Percentiles rank a stretch among this genome's conserved stretches.
These are phyloP conservation scores for Lignosus rhinocerotis DNA, from an alignment of 1,284 basidiomycete species.

Conservation along the genomic window DNA sequence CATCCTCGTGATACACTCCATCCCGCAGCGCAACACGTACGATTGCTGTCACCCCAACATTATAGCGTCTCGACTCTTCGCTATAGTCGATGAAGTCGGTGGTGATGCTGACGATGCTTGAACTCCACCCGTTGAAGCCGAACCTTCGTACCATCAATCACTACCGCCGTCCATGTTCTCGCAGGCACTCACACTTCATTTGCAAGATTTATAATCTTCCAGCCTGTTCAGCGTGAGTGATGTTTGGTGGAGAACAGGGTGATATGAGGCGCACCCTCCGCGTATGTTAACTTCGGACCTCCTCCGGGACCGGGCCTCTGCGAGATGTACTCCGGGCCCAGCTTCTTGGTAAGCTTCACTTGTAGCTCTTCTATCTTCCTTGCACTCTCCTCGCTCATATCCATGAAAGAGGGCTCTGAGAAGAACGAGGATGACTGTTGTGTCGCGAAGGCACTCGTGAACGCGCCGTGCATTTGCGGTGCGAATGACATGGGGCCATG, in stretches of 20 bases:
- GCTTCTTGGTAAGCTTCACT: conserved; percentile 80
- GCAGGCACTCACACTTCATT: conserved; percentile 77
- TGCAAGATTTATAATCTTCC: conserved; percentile 95
- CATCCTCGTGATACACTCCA: conserved; percentile 90
- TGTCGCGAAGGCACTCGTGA: conserved; percentile 11
- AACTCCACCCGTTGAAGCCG: conserved; percentile 98
- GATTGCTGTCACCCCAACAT: conserved; percentile 82
- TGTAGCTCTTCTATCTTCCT: conserved; percentile 75
- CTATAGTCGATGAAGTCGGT: conserved; percentile 76
- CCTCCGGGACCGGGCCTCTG: conserved; percentile 89
- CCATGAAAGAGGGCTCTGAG: conserved; percentile 37
- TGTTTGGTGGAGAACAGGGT: background rate
- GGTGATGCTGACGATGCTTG: conserved; percentile 76
- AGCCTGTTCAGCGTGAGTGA: conserved; percentile 43
- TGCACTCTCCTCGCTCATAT: conserved; percentile 57
- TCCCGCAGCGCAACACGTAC: conserved; percentile 87
- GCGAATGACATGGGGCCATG: conserved; percentile 60
- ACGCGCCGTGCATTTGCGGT: conserved; percentile 53
- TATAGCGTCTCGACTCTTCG: conserved; percentile 67
- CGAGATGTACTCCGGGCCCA: conserved; percentile 93
- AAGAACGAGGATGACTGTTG: conserved; percentile 19
- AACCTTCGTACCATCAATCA: conserved; percentile 35
- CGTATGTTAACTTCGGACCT: conserved; percentile 87
- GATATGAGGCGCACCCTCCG: conserved; percentile 57
- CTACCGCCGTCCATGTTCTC: background rate